phyloP scores from a whole-genome alignment of 2,329 filamentous ascomycete genomes.

The Tolypocladium tropicale region DNA sequence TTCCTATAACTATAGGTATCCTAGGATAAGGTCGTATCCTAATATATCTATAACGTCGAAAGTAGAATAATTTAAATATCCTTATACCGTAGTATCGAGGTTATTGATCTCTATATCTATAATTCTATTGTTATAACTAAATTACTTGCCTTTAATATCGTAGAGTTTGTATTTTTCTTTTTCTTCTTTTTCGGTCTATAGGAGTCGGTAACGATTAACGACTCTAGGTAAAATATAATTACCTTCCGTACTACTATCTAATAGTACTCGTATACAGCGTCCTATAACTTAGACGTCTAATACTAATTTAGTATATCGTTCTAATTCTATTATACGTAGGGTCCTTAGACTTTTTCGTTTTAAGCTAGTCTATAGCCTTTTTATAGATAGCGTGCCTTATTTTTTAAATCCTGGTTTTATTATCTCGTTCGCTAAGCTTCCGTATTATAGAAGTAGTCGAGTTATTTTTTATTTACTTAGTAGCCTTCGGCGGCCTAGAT shows the following conservation, averaged over 20 bases:
- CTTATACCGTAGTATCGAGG: neutral
- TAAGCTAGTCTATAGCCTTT: neutral
- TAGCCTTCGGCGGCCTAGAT: neutral
- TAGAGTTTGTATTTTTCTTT: neutral
- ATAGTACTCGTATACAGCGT: neutral
- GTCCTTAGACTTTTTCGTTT: neutral
- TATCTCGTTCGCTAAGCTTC: neutral
- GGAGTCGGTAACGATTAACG: neutral
- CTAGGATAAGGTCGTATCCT: neutral
- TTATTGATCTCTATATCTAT: neutral
- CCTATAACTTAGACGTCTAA: neutral
- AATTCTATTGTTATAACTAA: neutral
- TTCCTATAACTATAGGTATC: neutral
- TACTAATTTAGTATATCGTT: neutral
- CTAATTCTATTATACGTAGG: neutral
- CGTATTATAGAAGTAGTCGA: neutral
- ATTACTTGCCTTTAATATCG: neutral
- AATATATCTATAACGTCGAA: neutral
- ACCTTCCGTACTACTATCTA: neutral
- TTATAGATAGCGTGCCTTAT: neutral
- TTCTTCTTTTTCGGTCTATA: neutral
- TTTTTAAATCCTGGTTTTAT: neutral
- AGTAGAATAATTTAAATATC: neutral
- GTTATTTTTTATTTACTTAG: neutral
- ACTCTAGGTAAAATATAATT: neutral